Evolutionary conservation across 768 basidiomycete genomes (phyloP).

Genomic region (Lactarius sanguifluus): DNA sequence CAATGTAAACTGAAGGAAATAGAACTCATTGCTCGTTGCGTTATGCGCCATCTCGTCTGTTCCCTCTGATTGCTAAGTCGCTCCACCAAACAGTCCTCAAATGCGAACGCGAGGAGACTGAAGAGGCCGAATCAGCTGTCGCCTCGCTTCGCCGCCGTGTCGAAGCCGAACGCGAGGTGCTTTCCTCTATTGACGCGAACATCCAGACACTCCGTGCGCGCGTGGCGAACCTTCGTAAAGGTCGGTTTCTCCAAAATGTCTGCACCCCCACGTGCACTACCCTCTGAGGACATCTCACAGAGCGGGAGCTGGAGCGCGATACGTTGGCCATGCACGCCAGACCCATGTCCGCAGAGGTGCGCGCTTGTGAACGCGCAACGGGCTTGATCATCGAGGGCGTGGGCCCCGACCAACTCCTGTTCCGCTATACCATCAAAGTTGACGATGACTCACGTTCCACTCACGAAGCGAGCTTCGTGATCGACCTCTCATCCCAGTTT

Average conservation of each 20-base stretch:
- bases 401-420: conserved; percentile 64
- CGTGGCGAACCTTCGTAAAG: conserved; percentile 62
- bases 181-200: conserved; percentile 58
- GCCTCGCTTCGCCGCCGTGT: conserved; percentile 66
- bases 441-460: conserved; percentile 8
- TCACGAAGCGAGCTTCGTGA: conserved; percentile 28
- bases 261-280: background rate
- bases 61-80: background rate
- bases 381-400: conserved; percentile 68
- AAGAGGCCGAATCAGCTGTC: conserved; percentile 63
- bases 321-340: conserved; percentile 55
- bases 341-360: conserved; percentile 53
- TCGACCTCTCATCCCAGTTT: conserved; percentile 23
- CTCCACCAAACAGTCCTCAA: conserved; percentile 39
- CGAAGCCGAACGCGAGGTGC: conserved; percentile 58
- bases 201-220: conserved; percentile 69
- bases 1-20: conserved; percentile 57
- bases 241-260: conserved; percentile 38
- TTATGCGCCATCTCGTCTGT: conserved; percentile 1
- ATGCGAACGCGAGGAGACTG: conserved; percentile 59
- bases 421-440: conserved; percentile 51
- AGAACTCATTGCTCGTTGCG: conserved; percentile 67
- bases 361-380: conserved; percentile 54
- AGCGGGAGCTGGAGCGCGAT: conserved; percentile 64
- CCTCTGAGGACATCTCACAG: conserved; percentile 38